phyloP scores from a whole-genome alignment of 257 asterid genomes.

The Leonotis leonurus region DNA sequence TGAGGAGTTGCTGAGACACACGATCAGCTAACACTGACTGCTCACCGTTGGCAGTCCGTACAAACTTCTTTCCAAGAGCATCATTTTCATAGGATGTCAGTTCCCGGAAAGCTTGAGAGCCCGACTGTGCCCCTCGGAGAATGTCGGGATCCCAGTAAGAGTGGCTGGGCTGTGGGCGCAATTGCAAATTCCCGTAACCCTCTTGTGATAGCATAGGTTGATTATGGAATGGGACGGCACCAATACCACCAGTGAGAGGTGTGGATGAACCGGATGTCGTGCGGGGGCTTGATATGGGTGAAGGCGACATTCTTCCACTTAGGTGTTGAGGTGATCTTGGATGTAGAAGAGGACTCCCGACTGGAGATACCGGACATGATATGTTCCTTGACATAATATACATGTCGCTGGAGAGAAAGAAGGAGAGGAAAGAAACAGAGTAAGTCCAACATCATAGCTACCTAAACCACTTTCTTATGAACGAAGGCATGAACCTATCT shows the following conservation, averaged over 20 bases:
- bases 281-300: constrained; percentile 88
- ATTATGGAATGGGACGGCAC: constrained; percentile 58
- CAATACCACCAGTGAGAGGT: constrained; percentile 68
- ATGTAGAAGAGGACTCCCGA: constrained; percentile 73
- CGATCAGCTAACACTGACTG: constrained; percentile 74
- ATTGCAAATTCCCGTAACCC: constrained; percentile 40
- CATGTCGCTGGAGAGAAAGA: constrained; percentile 44
- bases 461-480: too few species aligned
- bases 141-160: constrained; percentile 79
- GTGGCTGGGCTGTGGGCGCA: constrained; percentile 41
- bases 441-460: too few species aligned
- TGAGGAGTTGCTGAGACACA: constrained; percentile 63
- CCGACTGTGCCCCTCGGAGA: constrained; percentile 50
- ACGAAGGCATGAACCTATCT: too few species aligned
- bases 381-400: constrained; percentile 53
- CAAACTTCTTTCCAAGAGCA: constrained; percentile 50
- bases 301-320: constrained; percentile 84
- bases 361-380: constrained; percentile 93
- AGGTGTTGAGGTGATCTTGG: constrained; percentile 84
- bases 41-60: constrained; percentile 41
- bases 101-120: constrained; percentile 60
- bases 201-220: constrained; percentile 58
- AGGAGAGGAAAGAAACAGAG: too few species aligned
- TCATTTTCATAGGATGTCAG: constrained; percentile 44
- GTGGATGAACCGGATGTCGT: constrained; percentile 92